phyloP scores from a whole-genome alignment of 768 basidiomycete genomes.

The Lentinula boryana region DNA sequence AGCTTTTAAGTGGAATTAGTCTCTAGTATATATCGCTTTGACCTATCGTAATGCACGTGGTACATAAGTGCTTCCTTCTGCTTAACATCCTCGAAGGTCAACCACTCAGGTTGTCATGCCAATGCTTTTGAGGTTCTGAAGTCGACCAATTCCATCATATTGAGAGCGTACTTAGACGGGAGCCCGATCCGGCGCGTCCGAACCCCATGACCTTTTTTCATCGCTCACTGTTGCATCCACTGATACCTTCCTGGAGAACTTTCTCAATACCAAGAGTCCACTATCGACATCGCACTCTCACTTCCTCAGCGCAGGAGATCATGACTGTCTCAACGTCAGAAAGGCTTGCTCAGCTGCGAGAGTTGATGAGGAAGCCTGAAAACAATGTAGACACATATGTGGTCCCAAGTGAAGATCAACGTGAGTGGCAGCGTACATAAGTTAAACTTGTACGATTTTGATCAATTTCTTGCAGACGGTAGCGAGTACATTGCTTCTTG shows the following conservation, averaged over 20 bases:
- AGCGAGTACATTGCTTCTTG: constrained; percentile 87
- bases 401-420: constrained; percentile 90
- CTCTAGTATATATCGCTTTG: background rate
- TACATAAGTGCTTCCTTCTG: no score
- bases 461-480: constrained; percentile 44
- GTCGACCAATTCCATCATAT: no score
- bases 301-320: constrained; percentile 12
- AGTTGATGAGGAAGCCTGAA: constrained; percentile 56
- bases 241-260: background rate
- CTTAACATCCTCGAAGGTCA: no score
- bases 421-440: constrained; percentile 36
- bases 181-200: background rate
- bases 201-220: background rate
- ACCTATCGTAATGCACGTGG: background rate
- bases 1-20: background rate
- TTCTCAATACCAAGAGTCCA: background rate
- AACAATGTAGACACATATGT: constrained; percentile 62
- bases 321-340: constrained; percentile 57
- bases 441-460: background rate
- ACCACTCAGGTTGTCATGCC: no score
- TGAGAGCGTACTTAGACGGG: background rate
- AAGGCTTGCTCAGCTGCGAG: constrained; percentile 57
- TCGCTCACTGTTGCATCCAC: background rate
- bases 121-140: no score
- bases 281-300: background rate